A percentile compares a stretch with the other conserved stretches of the same genome.
Conservation (phyloP, 2,329 filamentous ascomycete species). For the Verticillium nubilum region DNA sequence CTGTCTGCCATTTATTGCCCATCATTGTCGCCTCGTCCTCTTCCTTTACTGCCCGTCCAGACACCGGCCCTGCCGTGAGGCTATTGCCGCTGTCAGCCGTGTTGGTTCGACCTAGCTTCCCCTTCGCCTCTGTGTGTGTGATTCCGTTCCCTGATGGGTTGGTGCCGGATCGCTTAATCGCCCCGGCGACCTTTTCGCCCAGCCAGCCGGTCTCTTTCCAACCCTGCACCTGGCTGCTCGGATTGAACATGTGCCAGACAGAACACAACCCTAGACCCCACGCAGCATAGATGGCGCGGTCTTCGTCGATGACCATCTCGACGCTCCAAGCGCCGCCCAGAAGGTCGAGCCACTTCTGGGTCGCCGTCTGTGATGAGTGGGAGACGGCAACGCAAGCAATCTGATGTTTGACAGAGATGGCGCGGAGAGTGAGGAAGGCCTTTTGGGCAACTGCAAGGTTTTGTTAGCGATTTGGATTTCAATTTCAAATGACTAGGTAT, state of each 20-base stretch:
- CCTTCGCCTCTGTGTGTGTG: conserved; percentile 25
- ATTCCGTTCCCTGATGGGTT: neutral
- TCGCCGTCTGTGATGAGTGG: conserved; percentile 51
- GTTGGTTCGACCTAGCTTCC: conserved; percentile 21
- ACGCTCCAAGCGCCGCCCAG: conserved; percentile 54
- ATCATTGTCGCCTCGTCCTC: conserved; percentile 34
- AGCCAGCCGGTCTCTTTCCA: conserved; percentile 53
- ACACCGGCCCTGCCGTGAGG: conserved; percentile 5
- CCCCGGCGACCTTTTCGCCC: conserved; percentile 42
- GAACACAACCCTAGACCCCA: conserved; percentile 51
- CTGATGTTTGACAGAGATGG: conserved; percentile 45
- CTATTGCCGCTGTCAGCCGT: conserved; percentile 2
- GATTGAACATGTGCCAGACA: conserved; percentile 49
- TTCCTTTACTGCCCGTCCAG: conserved; percentile 2
- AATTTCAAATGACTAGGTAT: neutral
- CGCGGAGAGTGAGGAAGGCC: conserved; percentile 50
- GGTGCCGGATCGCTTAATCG: conserved; percentile 25
- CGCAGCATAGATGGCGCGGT: conserved; percentile 50
- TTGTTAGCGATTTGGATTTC: neutral
- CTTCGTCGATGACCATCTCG: conserved; percentile 49
- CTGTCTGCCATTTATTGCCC: conserved; percentile 53
- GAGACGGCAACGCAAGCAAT: conserved; percentile 54
- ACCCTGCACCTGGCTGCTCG: conserved; percentile 43
- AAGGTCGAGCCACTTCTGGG: conserved; percentile 50
- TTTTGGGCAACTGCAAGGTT: conserved; percentile 43